Evolutionary conservation across 306 rosid species (phyloP).

Genomic region (Pueraria montana): DNA sequence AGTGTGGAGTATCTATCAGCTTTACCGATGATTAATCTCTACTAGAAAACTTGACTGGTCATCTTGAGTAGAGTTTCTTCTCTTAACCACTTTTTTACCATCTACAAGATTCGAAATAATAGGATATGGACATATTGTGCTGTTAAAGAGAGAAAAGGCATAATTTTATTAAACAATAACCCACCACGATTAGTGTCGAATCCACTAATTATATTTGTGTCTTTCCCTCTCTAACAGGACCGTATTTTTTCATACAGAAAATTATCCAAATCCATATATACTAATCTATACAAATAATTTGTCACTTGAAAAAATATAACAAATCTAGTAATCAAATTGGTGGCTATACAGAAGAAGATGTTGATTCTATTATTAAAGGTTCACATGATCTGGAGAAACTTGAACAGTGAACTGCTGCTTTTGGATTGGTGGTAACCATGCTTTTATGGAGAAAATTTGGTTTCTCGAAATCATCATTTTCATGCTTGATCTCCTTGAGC

Average conservation of each 20-base stretch:
- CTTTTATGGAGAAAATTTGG: constrained; percentile 61
- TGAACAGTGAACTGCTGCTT: constrained; percentile 77
- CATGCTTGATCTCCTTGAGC: constrained; percentile 89
- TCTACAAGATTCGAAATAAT: background rate
- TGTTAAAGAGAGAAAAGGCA: background rate
- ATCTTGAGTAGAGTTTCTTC: too few species aligned
- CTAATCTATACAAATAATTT: constrained; percentile 60
- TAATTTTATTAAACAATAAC: background rate
- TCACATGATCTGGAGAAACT: constrained; percentile 95
- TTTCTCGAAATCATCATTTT: constrained; percentile 73
- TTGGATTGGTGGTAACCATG: constrained; percentile 54
- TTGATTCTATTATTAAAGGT: constrained; percentile 77
- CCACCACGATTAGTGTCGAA: background rate
- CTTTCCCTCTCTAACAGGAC: background rate
- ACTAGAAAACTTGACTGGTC: too few species aligned
- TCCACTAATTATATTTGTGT: background rate
- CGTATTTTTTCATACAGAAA: background rate
- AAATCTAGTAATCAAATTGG: constrained; percentile 41
- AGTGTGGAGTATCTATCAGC: too few species aligned
- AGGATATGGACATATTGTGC: background rate
- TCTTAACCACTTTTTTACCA: too few species aligned
- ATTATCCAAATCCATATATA: background rate
- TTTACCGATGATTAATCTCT: too few species aligned
- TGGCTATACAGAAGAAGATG: constrained; percentile 61
- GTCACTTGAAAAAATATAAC: constrained; percentile 44